These are phyloP conservation scores for Malus hybrid DNA, from an alignment of 331 rosid species.

Conservation along the genomic window DNA sequence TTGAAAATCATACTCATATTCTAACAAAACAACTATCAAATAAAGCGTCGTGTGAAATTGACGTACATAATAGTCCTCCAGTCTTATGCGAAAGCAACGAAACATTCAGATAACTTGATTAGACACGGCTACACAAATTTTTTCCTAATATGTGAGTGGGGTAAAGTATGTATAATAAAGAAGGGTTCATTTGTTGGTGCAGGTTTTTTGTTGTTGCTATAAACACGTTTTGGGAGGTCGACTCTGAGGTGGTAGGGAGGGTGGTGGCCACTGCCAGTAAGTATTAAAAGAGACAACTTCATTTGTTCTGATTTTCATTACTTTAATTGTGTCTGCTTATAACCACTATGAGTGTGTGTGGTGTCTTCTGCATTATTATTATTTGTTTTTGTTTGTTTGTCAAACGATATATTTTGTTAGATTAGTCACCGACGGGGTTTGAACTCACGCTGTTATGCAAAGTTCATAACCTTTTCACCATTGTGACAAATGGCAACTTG, in stretches of 20 bases:
- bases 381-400: no score
- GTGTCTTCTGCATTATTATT: background rate
- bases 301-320: background rate
- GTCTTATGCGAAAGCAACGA: no score
- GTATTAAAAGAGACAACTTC: background rate
- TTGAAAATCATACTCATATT: no score
- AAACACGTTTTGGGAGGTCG: background rate
- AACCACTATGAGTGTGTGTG: background rate
- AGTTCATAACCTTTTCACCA: accelerated
- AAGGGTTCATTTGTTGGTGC: background rate
- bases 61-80: no score
- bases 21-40: no score
- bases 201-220: background rate
- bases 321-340: background rate
- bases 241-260: background rate
- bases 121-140: no score
- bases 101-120: no score
- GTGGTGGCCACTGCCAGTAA: background rate
- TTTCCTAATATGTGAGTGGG: background rate
- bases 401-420: no score
- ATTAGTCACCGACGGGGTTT: accelerated
- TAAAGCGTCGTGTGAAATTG: no score
- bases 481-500: accelerated
- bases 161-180: background rate
- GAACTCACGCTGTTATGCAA: no score